Evolutionary conservation across 139 green algal genomes (phyloP).

Genomic region (Pedinophyceae sp.): DNA sequence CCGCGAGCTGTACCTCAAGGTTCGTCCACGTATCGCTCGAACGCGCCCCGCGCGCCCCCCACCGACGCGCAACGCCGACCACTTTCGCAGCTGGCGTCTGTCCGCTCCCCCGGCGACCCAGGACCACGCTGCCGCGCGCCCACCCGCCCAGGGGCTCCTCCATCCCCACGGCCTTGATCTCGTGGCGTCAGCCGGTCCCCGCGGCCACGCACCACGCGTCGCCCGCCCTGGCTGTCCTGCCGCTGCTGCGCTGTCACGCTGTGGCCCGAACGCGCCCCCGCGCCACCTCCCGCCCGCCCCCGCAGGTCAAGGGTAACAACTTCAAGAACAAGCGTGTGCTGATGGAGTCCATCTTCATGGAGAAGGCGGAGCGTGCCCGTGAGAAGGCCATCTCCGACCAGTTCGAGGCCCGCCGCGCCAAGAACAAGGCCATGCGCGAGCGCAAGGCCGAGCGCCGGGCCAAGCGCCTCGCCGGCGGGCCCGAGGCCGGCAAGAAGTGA

Average conservation of each 20-base stretch:
- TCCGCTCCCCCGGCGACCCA: no score
- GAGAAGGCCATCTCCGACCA: slow-evolving; percentile 98
- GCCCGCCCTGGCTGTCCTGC: background rate
- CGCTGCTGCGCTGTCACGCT: background rate
- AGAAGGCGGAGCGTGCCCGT: slow-evolving; percentile 86
- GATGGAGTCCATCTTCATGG: slow-evolving; percentile 98
- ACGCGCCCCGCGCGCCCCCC: no score
- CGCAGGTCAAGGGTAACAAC: slow-evolving; percentile 96
- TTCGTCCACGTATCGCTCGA: slow-evolving; percentile 15
- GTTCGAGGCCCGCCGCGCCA: slow-evolving; percentile 89
- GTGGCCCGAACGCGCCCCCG: no score
- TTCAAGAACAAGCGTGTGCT: slow-evolving; percentile 99
- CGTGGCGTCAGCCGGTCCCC: no score
- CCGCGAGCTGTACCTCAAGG: slow-evolving; percentile 94
- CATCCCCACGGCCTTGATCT: no score
- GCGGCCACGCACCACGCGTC: background rate
- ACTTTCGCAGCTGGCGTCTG: no score
- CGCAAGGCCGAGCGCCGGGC: slow-evolving; percentile 88
- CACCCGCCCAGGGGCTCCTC: no score
- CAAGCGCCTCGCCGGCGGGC: slow-evolving; percentile 52
- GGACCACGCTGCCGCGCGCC: no score
- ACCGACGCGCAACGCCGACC: no score
- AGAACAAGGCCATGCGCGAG: slow-evolving; percentile 87
- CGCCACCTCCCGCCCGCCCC: no score
- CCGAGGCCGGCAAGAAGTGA: background rate